Base-by-base conservation (phyloP, 2,329 filamentous ascomycete genomes). In the Beauveria sp. region DNA sequence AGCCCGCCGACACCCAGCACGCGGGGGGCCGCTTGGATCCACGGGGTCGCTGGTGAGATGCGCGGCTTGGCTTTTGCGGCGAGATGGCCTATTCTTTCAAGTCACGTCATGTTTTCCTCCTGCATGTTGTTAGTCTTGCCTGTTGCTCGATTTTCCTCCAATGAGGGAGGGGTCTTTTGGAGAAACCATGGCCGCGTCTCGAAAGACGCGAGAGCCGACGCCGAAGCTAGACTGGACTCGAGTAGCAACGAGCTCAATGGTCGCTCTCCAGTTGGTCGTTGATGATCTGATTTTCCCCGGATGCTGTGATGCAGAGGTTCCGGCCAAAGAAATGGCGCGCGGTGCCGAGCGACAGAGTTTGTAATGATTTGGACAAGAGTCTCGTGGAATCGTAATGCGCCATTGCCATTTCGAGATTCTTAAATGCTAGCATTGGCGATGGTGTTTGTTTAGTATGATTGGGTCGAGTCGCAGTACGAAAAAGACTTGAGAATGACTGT, bases 1-100 rank as follows among this genome's bases (percentile, higher is more conserved):
- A 70, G 65, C 65, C 67, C 69, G 68, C 69, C 69, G 69, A 70
- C 59, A 43, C 64, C 69, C 69, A 67, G 62, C 18, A 58, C 63
- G 63, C 62, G 60, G 59, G 59, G 64, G 53, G 34, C 61, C 60
- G 65, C 38, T 43, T 65, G 59, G 52, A 60, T 64, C 64, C 58
- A 65, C 52, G 46, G 28, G 28, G 61, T 2, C 16, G 20, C n/a
- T 26, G 55, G 47, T 30, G 40, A 24, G 43, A 45, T 12, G 4
- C 14, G 4, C 24, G 51, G 30, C 20, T 53, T 38, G 30, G 30
- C 30, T 34, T 14, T 26, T 16, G 50, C 12, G 20, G 14, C 20
- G 20, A 40, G 50, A 40, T 53, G 20, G 20, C n/a, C n/a, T 38
- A 16, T 38, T 47, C 24, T 57, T 20, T 5, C 40, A 45, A 38